Base-by-base conservation (phyloP, 495 filamentous ascomycete genomes). In the Trichocladium uniseriatum region DNA sequence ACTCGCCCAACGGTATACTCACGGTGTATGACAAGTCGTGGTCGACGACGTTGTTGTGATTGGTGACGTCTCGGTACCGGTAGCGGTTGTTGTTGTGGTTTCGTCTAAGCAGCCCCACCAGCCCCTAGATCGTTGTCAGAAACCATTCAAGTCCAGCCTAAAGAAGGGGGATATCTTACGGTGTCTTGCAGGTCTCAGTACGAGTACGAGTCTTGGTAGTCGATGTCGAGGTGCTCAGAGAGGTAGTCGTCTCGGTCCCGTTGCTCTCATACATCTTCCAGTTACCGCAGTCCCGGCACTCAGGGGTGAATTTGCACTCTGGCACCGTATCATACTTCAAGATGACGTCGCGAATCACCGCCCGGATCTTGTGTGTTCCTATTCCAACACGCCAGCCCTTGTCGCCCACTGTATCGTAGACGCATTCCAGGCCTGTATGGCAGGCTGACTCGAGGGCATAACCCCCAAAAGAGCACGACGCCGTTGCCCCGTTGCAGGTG, bases 241-340 rank as follows among this genome's bases (percentile, higher is more conserved):
- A 82, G 0, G 83, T 89, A 4, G 80, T 86, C 3, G 75, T 73
- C 40, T 88, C 81, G 2, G 87, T 89, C 11, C 82, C 84, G 59
- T 97, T 95, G 57, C 89, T 94, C 54, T 78, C 81, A 56, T 88
- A 91, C 69, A 86, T 95, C 61, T 95, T 94, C 92, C 92, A 98
- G 34, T 82, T 79, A 55, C 80, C 83, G 56, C 92, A 98, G 60
- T 98, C 92, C 42, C 82, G 76, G 66, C 92, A 97, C 46, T 94
- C 88, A 4, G 81, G 72, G 0, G 80, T 80, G 32, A 67, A 71
- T 45, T 60, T 70, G 65, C 92, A 98, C 52, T 79, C 67, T 1
- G 92, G 82, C 1, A 90, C 84, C 8, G 72, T 68, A 43, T 89
- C 84, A 51, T 96, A 97, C 52, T 75, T 78, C 58, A 84, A 74